A percentile compares a stretch with the other conserved stretches of the same genome.
phyloP scores from a whole-genome alignment of 148 eudicot species.

The Cornus kousa region DNA sequence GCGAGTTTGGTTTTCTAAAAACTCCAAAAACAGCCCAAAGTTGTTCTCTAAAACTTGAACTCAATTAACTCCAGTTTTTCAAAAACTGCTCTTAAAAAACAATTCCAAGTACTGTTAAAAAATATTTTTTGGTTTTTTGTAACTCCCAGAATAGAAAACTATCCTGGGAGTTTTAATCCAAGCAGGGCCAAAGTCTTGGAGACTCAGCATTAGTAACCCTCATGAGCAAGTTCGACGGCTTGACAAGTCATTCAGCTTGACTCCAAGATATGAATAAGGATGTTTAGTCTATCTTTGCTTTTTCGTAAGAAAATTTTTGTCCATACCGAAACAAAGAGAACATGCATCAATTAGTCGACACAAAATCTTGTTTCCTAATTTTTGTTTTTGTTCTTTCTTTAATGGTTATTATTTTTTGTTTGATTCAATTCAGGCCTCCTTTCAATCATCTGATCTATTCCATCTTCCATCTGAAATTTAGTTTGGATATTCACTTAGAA shows the following conservation, averaged over 20 bases:
- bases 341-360: neutral
- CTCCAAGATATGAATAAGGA: neutral
- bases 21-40: no score
- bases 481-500: no score
- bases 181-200: conserved; percentile 18
- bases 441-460: no score
- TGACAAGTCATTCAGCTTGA: neutral
- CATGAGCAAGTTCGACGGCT: neutral
- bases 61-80: no score
- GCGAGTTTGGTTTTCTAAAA: no score
- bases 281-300: neutral
- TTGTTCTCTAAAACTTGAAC: no score
- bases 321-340: neutral
- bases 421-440: neutral
- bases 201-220: neutral
- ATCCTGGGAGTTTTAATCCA: no score
- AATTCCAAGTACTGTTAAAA: no score
- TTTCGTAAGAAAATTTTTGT: neutral
- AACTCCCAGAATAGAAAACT: no score
- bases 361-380: neutral
- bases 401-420: neutral
- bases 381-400: neutral
- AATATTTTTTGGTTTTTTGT: no score
- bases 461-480: no score
- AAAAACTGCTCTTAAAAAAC: no score